phyloP scores from a whole-genome alignment of 148 eudicot genomes.

The Chenopodium formosanum region DNA sequence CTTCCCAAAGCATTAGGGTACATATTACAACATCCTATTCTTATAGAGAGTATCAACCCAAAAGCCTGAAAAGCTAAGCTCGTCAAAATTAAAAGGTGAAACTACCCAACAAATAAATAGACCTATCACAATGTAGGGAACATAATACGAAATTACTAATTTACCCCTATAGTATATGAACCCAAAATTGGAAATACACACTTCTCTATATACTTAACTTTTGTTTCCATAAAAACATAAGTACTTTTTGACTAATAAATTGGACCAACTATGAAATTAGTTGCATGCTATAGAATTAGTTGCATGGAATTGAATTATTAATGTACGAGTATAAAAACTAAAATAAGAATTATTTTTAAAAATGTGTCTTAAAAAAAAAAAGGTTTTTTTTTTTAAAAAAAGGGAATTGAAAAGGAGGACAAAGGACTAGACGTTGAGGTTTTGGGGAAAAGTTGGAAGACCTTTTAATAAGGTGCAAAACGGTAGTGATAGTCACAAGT shows the following conservation, averaged over 20 bases:
- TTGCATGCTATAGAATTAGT: not conserved
- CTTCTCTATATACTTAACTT: not conserved
- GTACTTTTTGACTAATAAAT: not conserved
- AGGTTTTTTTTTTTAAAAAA: too few relatives aligned
- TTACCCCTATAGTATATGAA: not conserved
- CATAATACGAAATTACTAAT: not conserved
- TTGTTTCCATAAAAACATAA: not conserved
- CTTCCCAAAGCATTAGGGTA: not conserved
- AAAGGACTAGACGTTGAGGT: not conserved
- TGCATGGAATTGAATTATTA: too few relatives aligned
- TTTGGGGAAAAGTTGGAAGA: not conserved
- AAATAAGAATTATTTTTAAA: too few relatives aligned
- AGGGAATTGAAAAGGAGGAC: not conserved
- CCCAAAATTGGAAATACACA: not conserved
- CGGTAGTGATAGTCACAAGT: constrained; percentile 24
- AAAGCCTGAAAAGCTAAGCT: not conserved
- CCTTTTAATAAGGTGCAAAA: not conserved
- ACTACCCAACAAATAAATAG: not conserved
- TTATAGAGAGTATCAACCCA: not conserved
- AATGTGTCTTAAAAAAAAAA: too few relatives aligned
- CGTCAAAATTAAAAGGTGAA: not conserved
- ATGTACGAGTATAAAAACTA: too few relatives aligned
- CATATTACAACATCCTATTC: not conserved
- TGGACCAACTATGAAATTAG: not conserved
- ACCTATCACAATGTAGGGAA: not conserved